Percentiles rank a stretch among this genome's conserved stretches.
phyloP scores from a whole-genome alignment of 2,329 filamentous ascomycete genomes.

The Exophiala mesophila region DNA sequence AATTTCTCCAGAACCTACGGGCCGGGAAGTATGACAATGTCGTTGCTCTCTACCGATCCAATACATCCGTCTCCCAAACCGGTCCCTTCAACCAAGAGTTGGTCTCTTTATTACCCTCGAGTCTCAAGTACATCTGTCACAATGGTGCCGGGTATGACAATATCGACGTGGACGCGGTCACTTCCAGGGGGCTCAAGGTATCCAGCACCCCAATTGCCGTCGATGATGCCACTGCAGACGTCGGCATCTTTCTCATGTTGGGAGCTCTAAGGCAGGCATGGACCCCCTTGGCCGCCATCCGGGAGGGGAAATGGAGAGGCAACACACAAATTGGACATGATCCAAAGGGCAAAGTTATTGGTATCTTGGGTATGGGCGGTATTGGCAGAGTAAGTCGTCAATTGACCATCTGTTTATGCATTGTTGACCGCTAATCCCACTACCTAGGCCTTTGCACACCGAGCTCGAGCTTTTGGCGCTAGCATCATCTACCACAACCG shows the following conservation, averaged over 20 bases:
- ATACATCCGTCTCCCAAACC: conserved; percentile 49
- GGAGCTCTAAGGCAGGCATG: conserved; percentile 43
- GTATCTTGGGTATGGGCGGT: conserved; percentile 46
- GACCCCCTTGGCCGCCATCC: conserved; percentile 38
- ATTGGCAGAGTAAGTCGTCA: conserved; percentile 42
- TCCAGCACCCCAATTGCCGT: conserved; percentile 45
- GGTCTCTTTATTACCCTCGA: conserved; percentile 40
- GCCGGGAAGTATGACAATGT: conserved; percentile 53
- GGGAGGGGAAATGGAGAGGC: conserved; percentile 41
- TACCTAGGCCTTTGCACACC: conserved; percentile 43
- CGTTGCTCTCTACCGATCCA: conserved; percentile 55
- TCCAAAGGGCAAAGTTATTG: conserved; percentile 41
- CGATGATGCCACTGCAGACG: conserved; percentile 44
- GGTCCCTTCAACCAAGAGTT: conserved; percentile 48
- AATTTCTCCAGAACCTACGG: conserved; percentile 53
- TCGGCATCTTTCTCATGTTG: conserved; percentile 45
- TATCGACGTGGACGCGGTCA: conserved; percentile 52
- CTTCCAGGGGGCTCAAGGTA: conserved; percentile 38
- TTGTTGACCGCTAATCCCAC: too few relatives aligned
- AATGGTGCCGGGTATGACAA: conserved; percentile 59
- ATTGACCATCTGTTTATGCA: too few relatives aligned
- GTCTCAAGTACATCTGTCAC: conserved; percentile 48
- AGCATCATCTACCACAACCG: conserved; percentile 46
- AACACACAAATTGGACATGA: conserved; percentile 41
- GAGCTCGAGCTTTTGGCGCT: conserved; percentile 44